Evolutionary conservation across 2,329 filamentous ascomycete genomes (phyloP), one percentile per base, ranked within the genome.

Genomic region (Grosmannia clavigera): DNA sequence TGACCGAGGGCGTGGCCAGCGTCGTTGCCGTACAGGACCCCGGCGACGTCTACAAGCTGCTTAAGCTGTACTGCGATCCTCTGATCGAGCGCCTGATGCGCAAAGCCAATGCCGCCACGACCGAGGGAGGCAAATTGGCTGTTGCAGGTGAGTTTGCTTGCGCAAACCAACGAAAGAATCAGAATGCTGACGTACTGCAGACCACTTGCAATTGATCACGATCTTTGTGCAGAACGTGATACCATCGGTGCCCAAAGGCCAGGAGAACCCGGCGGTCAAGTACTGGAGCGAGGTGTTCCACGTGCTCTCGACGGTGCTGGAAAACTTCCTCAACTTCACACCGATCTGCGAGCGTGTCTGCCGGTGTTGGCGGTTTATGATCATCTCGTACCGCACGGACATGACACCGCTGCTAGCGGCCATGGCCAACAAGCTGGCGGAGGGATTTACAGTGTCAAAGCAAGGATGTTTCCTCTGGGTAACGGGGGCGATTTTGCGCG

Each of bases 391-490:
- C 73, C 84, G 94, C 65, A 94, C 87, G 2, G 88, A 88, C 57
- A 95, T 95, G 78, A 83, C 87, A 16, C 91, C 92, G 29, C 76
- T 99, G 54, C 80, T 99, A 53, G 88, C 88, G 1, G 81, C 84
- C 25, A 84, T 99, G 73, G 95, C 94, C 22, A 88, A 92, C 67
- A 95, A 92, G 72, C 81, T 99, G 61, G 90, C 90, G 1, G 81
- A 80, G 64, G 92, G 92, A 5, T 99, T 99, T 70, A 81, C 87
- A 60, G 81, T 82, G 22, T 96, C 92, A 12, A 83, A 86, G 62
- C 92, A 99, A 73, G 94, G 94, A 14, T 96, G 92, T 71, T 99
- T 99, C 79, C 79, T 99, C n/a, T 99, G 94, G 94, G 92, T 94
- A 1, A 96, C 92, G 2, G 89, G 92, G 65, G 90, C 92, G 10